Evolutionary conservation across 441 rosid species (phyloP).

Genomic region (Omphalea diandra): DNA sequence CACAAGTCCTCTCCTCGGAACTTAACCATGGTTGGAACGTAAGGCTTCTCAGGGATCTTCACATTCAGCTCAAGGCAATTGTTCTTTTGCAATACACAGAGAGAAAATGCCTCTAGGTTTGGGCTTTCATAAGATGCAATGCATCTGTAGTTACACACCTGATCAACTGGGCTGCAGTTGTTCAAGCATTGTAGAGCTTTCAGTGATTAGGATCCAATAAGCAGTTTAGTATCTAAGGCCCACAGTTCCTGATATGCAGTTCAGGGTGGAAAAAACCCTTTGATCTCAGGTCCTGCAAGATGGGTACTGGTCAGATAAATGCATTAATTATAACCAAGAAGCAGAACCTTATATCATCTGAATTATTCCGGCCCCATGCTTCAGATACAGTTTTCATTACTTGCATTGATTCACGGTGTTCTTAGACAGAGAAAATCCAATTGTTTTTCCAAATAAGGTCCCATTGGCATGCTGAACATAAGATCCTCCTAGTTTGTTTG

Average conservation of each 20-base stretch:
- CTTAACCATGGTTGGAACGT: conserved; percentile 62
- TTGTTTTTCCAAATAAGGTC: conserved; percentile 30
- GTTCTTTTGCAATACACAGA: no score
- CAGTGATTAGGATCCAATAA: conserved; percentile 79
- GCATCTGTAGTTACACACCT: no score
- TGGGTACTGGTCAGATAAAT: conserved; percentile 70
- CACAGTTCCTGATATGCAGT: conserved; percentile 80
- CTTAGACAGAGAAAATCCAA: conserved; percentile 27
- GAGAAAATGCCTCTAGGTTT: no score
- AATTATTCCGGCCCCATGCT: conserved; percentile 75
- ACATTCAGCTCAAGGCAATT: conserved; percentile 77
- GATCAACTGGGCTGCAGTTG: conserved; percentile 89
- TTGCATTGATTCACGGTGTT: conserved; percentile 42
- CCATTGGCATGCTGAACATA: conserved; percentile 35
- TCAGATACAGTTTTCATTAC: conserved; percentile 63
- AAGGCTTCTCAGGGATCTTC: conserved; percentile 65
- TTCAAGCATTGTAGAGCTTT: conserved; percentile 92
- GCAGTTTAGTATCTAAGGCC: conserved; percentile 77
- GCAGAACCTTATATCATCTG: conserved; percentile 87
- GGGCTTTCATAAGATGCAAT: no score
- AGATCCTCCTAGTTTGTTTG: conserved; percentile 62
- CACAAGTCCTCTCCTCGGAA: conserved; percentile 58
- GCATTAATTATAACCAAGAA: conserved; percentile 77
- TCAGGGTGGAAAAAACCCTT: conserved; percentile 83
- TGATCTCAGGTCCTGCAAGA: conserved; percentile 76